A percentile compares a stretch with the other conserved stretches of the same genome.
Conservation (phyloP, 202 grass and related monocot genomes). For the Carex arenaria region DNA sequence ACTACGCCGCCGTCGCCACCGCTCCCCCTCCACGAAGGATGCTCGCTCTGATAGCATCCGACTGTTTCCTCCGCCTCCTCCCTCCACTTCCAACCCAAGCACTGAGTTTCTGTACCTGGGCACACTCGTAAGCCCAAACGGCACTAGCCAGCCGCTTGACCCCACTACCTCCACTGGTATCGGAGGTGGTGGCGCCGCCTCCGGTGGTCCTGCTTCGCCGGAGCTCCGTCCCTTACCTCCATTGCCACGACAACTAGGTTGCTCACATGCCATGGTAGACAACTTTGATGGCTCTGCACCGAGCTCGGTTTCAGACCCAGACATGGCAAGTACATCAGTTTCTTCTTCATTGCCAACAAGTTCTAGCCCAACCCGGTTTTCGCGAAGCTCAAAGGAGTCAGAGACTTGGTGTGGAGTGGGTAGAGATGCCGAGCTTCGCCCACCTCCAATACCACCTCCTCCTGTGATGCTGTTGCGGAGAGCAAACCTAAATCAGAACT, state of each 20-base stretch:
- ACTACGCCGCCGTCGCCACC: slow-evolving; percentile 21
- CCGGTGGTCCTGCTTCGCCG: slow-evolving; percentile 42
- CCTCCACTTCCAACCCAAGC: slow-evolving; percentile 57
- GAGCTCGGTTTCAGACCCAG: slow-evolving; percentile 34
- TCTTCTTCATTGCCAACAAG: slow-evolving; percentile 56
- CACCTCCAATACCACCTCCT: slow-evolving; percentile 45
- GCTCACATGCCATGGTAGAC: slow-evolving; percentile 43
- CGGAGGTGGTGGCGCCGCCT: background rate
- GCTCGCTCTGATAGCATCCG: slow-evolving; percentile 10
- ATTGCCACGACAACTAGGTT: slow-evolving; percentile 53
- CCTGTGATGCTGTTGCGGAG: slow-evolving; percentile 4
- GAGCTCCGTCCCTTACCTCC: slow-evolving; percentile 89
- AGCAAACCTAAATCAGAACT: background rate
- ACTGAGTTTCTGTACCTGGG: slow-evolving; percentile 96
- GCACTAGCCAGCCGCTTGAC: background rate
- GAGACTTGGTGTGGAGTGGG: background rate
- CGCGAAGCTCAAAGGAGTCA: slow-evolving; percentile 21
- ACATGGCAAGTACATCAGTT: slow-evolving; percentile 23
- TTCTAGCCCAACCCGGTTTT: slow-evolving; percentile 28
- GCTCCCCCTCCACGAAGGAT: background rate
- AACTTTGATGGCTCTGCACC: slow-evolving; percentile 34
- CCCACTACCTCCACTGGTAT: background rate
- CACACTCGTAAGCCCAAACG: slow-evolving; percentile 46
- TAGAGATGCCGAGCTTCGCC: slow-evolving; percentile 11
- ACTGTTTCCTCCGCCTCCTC: slow-evolving; percentile 58